A percentile compares a stretch with the other conserved stretches of the same genome.
Conservation (phyloP, 2,329 filamentous ascomycete genomes). For the Clonostachys rhizophaga region DNA sequence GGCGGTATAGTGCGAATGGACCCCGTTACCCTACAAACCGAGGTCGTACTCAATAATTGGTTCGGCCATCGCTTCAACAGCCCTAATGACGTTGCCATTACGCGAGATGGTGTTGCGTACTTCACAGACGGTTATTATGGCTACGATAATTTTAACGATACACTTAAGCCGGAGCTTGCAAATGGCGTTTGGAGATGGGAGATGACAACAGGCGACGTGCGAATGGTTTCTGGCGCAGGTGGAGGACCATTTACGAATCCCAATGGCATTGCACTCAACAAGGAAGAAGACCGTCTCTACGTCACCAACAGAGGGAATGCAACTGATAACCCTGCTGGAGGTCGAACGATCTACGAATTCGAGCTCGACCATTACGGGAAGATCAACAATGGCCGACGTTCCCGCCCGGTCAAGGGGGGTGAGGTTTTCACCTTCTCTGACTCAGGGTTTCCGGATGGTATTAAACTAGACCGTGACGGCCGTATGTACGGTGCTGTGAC, state of each 20-base stretch:
- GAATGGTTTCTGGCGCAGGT: slow-evolving; percentile 6
- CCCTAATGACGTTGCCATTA: slow-evolving; percentile 9
- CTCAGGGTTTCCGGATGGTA: slow-evolving; percentile 9
- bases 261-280: slow-evolving; percentile 8
- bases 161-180: slow-evolving; percentile 7
- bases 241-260: slow-evolving; percentile 10
- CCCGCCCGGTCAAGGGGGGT: not conserved
- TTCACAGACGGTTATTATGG: slow-evolving; percentile 11
- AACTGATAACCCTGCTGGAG: slow-evolving; percentile 8
- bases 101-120: slow-evolving; percentile 5
- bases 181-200: slow-evolving; percentile 11
- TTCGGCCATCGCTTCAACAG: slow-evolving; percentile 11
- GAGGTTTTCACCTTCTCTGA: slow-evolving; percentile 7
- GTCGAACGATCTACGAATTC: slow-evolving; percentile 9
- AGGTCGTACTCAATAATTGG: slow-evolving; percentile 8
- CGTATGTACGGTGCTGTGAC: slow-evolving; percentile 6
- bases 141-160: slow-evolving; percentile 10
- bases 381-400: no score
- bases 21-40: slow-evolving; percentile 3
- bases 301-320: slow-evolving; percentile 9
- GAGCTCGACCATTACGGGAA: not conserved
- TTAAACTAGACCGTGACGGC: slow-evolving; percentile 6
- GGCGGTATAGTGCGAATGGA: slow-evolving; percentile 8
- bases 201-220: slow-evolving; percentile 3
- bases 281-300: slow-evolving; percentile 6